Base-by-base conservation (phyloP, 2,329 filamentous ascomycete genomes). In the Endocalyx cinctus region DNA sequence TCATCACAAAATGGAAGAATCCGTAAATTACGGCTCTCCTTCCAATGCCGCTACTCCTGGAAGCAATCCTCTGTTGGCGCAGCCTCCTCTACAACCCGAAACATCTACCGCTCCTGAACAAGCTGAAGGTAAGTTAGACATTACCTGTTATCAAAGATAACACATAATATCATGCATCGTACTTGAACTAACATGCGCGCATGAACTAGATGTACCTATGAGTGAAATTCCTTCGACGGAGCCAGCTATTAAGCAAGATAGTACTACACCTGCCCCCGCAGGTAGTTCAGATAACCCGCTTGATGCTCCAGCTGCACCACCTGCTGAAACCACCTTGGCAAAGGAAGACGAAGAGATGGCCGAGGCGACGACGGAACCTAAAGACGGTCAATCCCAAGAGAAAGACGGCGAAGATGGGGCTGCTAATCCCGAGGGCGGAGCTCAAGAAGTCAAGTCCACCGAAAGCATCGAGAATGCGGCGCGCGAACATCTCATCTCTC, bases 401-500 rank as follows among this genome's bases (percentile, higher is more conserved):
- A 63, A 58, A 25, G 61, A 63, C 11, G 63, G 62, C n/a, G 71
- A 70, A 22, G 67, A 65, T 11, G 58, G 63, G 18, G 56, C 63
- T 23, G 54, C 61, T 29, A 68, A 63, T 13, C 49, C 41, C 33
- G 74, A 75, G 27, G 65, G 66, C 12, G 62, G 68, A 4, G 65
- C 63, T 11, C 74, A 73, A 37, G 79, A 69, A 54, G 70, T 51
- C 62, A 84, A 89, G 58, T 79, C 82, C 26, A 96, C 95, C 63
- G 78, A 88, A 34, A 78, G 78, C 4, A 70, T 89, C 36, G 89
- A 96, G 66, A 82, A 84, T 27, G 83, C 87, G 4, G 94, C 92
- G 32, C 86, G 90, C 45, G 85, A 90, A 49, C 89, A 97, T 54
- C 79, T 98, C 35, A 85, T 95, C 41, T 80, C 87, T 11, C 92